Evolutionary conservation across 1,284 basidiomycete species (phyloP).

Genomic region (Blastosporella zonata): DNA sequence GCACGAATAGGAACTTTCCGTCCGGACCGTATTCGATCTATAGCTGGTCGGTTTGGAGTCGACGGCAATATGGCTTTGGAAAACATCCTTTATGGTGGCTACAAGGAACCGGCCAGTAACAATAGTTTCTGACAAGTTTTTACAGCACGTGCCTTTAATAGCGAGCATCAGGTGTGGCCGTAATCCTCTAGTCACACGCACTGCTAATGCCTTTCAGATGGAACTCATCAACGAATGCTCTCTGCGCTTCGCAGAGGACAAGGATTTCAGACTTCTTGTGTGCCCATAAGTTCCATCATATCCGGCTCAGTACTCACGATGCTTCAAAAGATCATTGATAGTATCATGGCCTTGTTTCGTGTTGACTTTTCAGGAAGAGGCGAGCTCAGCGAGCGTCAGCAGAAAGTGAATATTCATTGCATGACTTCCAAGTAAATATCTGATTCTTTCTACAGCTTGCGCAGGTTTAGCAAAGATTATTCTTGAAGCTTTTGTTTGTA

Average conservation of each 20-base stretch:
- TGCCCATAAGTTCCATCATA: conserved; percentile 6
- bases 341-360: conserved; percentile 93
- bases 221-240: conserved; percentile 86
- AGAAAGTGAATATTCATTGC: conserved; percentile 58
- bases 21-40: conserved; percentile 84
- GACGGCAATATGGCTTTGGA: conserved; percentile 84
- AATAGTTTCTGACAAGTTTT: not conserved
- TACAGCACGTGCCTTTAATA: conserved; percentile 78
- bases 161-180: conserved; percentile 74
- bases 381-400: conserved; percentile 89
- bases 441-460: conserved; percentile 15
- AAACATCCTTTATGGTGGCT: conserved; percentile 77
- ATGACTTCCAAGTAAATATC: not conserved
- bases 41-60: conserved; percentile 90
- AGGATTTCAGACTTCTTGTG: conserved; percentile 74
- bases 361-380: conserved; percentile 91
- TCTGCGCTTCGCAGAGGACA: conserved; percentile 78
- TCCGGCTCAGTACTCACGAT: conserved; percentile 2
- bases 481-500: not conserved
- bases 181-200: not conserved
- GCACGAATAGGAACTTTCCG: conserved; percentile 75
- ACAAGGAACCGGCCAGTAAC: not conserved
- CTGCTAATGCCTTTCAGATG: conserved; percentile 51
- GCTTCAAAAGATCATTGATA: conserved; percentile 74
- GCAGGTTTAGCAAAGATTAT: conserved; percentile 15